Base-by-base conservation (phyloP, 139 green algal species). In the Spirogloea muscicola region DNA sequence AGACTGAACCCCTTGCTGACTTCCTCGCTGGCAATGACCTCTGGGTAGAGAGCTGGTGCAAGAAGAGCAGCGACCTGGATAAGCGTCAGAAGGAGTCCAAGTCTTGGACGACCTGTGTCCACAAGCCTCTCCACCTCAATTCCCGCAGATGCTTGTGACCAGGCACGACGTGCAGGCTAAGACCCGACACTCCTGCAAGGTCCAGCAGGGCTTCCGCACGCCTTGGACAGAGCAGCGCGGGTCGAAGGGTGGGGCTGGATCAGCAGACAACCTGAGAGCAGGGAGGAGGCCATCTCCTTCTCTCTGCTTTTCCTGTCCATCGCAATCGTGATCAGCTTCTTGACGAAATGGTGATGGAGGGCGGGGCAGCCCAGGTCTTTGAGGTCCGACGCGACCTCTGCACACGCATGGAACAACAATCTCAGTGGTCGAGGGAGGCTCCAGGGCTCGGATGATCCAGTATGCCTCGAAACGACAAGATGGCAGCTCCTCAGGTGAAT, bases 281-380 rank as follows among this genome's bases (percentile, higher is more conserved):
- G 85, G 48, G 84, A 65, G 41, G 72, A 49, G 0, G 88, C 86
- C 90, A 95, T 92, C 86, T 98, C 94, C 25, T 90, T 84, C 82
- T 98, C 93, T 36, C 89, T 80, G 74, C 93, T 87, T 48, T 94
- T 87, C 43, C 89, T 84, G 85, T 97, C 94, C 73, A 88, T 59
- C 33, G 83, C 64, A 37, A 87, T 52, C 0, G 81, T 88, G 16
- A 96, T 49, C 27, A 89, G 76, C 21, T 77, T 78, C 86, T 98
- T 98, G 25, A 98, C 91, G 82, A 97, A 95, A 78, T 93, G 93
- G 81, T 96, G 88, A 6, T 82, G 58, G 36, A 64, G 84, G 43
- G 25, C 69, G 21, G 64, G 9, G 49, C 27, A 69, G 49, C 64
- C 70, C 18, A 77, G 27, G 4, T 79, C 62, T 49, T 80, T 51